Base-by-base conservation (phyloP, 345 rosid genomes). In the Cardamine chenopodiifolia region DNA sequence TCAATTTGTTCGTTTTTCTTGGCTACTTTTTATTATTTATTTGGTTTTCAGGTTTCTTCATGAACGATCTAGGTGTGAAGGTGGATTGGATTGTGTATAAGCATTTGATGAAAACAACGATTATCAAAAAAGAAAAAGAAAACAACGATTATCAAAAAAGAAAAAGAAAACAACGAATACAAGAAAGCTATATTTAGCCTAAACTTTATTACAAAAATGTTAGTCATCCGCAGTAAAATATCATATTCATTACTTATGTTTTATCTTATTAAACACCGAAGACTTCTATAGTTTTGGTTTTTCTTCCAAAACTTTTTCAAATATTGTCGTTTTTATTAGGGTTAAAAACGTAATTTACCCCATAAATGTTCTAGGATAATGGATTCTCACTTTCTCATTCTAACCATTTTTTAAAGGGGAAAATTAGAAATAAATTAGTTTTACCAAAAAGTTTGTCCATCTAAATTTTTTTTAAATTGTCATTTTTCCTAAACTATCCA, bases 361-460 rank as follows among this genome's bases (percentile, higher is more conserved):
- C 10, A 13, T 57, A 57, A 66, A 35, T 66, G 60, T 74, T 66
- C 39, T 54, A 45, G 23, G 66, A n/a, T 66, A 60, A 26, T 45
- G 72, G 60, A 48, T 66, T 74, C 66, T 66, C 47, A 63, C 11
- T 64, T 29, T 15, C 52, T 32, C 10, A 29, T 1, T 6, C 32
- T 29, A 29, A 32, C 35, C 1, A 32, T 32, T 32, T 12, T 34
- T 34, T 2, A n/a, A n/a, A n/a, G n/a, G n/a, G n/a, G n/a, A n/a
- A n/a, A n/a, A n/a, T n/a, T n/a, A n/a, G n/a, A n/a, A n/a, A n/a
- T n/a, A n/a, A n/a, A n/a, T n/a, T n/a, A n/a, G n/a, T n/a, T n/a
- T n/a, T n/a, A n/a, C n/a, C n/a, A n/a, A n/a, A n/a, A n/a, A n/a
- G n/a, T n/a, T n/a, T n/a, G n/a, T n/a, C n/a, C n/a, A n/a, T n/a